Base-by-base conservation (phyloP, 495 filamentous ascomycete genomes). In the Xylaria grammica region DNA sequence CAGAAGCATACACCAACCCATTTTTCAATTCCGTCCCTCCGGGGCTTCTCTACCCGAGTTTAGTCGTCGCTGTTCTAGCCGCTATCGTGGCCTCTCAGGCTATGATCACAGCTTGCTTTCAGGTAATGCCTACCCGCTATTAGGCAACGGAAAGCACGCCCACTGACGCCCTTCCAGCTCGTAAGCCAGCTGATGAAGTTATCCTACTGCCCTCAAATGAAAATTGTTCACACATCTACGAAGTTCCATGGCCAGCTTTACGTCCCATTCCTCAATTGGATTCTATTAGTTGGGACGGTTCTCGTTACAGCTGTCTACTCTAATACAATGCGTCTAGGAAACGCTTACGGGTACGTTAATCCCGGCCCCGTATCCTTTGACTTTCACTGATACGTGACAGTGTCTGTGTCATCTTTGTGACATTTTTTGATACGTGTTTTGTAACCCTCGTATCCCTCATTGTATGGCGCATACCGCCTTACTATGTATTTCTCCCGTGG, bases 1-100 rank as follows among this genome's bases (percentile, higher is more conserved):
- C 87, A 1, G 80, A 74, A 10, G 87, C 87, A 10, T 89, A 87
- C 72, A 77, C 84, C 7, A 92, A 92, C 64, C 90, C 90, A 2
- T 92, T 92, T 71, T 92, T 87, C 74, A 84, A 90, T 58, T 75
- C 84, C 1, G 84, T 86, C 4, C 88, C 88, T 9, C 85, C 86
- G 0, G 89, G 89, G 2, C 87, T 84, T 68, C 77, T 91, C 19
- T 90, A 86, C 62, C 87, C 87, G 10, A 84, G 84, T 54, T 70
- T 92, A 51, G 75, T 92, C 4, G 75, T 91, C 26, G 86, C 90
- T 1, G 81, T 92, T 36, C 74, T 91, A 4, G 89, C 89, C 4
- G 88, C 88, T 24, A 83, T 92, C 58, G 90, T 92, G 19, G 90
- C 90, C n/a, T 89, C 85, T 17, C 90, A 92, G 58, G 90, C 90